Evolutionary conservation across 2,329 filamentous ascomycete species (phyloP).

Genomic region (Xylariaceae sp.): DNA sequence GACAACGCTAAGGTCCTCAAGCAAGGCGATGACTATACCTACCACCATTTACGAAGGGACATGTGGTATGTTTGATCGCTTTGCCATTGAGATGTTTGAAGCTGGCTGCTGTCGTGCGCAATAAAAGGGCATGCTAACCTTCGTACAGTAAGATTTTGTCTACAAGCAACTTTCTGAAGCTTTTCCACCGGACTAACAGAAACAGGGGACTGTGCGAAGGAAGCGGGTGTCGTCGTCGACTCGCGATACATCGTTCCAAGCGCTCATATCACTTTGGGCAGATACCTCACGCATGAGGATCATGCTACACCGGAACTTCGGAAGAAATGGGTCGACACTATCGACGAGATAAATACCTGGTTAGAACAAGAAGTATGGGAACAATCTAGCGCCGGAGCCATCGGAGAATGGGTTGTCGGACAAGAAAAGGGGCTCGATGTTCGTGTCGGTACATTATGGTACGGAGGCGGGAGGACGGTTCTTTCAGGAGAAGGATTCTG

Average conservation of each 20-base stretch:
- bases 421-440: constrained; percentile 77
- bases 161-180: too few species aligned
- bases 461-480: constrained; percentile 75
- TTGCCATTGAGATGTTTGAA: too few species aligned
- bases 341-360: constrained; percentile 76
- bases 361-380: constrained; percentile 70
- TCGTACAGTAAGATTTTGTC: too few species aligned
- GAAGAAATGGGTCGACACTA: constrained; percentile 59
- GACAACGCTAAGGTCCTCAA: constrained; percentile 33
- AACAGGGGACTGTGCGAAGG: constrained; percentile 52
- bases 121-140: too few species aligned
- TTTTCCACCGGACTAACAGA: too few species aligned
- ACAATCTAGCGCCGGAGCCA: constrained; percentile 37
- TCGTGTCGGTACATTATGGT: constrained; percentile 72
- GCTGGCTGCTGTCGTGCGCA: too few species aligned
- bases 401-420: constrained; percentile 82
- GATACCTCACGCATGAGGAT: constrained; percentile 69
- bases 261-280: constrained; percentile 81
- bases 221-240: constrained; percentile 63
- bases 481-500: constrained; percentile 60
- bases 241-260: constrained; percentile 86
- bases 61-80: too few species aligned
- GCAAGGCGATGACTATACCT: constrained; percentile 68
- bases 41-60: constrained; percentile 85
- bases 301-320: constrained; percentile 57